phyloP scores from a whole-genome alignment of 176 grass and related monocot genomes.

The Eleusine coracana region DNA sequence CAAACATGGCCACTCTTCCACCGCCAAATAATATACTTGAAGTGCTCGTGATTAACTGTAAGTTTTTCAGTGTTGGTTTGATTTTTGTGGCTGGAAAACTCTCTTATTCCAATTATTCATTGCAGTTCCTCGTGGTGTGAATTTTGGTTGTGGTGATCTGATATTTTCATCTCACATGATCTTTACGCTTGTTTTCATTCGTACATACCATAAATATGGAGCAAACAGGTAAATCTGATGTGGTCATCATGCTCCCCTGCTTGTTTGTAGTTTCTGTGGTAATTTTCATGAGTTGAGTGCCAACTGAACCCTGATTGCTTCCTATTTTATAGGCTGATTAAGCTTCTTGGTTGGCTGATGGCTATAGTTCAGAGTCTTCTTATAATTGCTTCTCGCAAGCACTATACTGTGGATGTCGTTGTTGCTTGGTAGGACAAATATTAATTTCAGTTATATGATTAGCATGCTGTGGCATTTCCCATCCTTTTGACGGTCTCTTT shows the following conservation, averaged over 20 bases:
- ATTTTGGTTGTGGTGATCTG: slow-evolving; percentile 93
- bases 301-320: not conserved
- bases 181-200: slow-evolving; percentile 93
- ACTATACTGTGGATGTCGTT: slow-evolving; percentile 93
- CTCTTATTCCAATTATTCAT: slow-evolving; percentile 32
- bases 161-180: slow-evolving; percentile 99
- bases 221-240: slow-evolving; percentile 67
- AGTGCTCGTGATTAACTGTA: slow-evolving; percentile 95
- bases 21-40: slow-evolving; percentile 71
- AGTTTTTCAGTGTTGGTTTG: slow-evolving; percentile 23
- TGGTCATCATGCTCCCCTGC: not conserved
- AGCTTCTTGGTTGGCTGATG: slow-evolving; percentile 81
- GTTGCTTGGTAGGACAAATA: slow-evolving; percentile 83
- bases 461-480: not conserved
- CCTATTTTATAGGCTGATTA: slow-evolving; percentile 69
- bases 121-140: slow-evolving; percentile 91
- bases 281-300: not conserved
- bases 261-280: not conserved
- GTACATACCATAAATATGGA: slow-evolving; percentile 93
- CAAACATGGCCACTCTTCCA: slow-evolving; percentile 68
- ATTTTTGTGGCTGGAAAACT: slow-evolving; percentile 6
- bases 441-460: slow-evolving; percentile 13
- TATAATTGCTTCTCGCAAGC: slow-evolving; percentile 95
- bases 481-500: slow-evolving; percentile 29
- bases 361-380: slow-evolving; percentile 93